Evolutionary conservation across 2,329 filamentous ascomycete species (phyloP), one percentile per base, ranked within the genome.

Genomic region (Xylariaceae sp.): DNA sequence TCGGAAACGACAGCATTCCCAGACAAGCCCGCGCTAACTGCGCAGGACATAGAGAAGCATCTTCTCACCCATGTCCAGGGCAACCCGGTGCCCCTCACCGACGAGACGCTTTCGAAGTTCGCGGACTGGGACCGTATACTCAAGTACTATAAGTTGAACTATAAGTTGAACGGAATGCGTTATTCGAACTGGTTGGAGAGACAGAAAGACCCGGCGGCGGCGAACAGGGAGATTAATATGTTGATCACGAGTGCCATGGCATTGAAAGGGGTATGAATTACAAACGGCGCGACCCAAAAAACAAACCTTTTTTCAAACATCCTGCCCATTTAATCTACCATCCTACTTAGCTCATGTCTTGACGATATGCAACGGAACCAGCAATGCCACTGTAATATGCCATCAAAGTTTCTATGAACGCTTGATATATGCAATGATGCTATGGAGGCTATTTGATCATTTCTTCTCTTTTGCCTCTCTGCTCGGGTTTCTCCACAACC

Each of bases 71-170:
- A 80, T 35, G 76, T 96, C 27, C 65, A 88, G 60, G 91, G 89
- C 8, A 76, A 74, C 0, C 70, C 77, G 1, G 68, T 80, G 0
- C 67, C 77, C 0, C 83, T 90, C 54, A 79, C 80, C 1, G 86
- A 95, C 64, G 79, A 79, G 3, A 76, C 75, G n/a, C 71, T 95
- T 26, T 69, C 72, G 0, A 65, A 70, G 0, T 72, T 82, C 30
- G 80, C 85, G 1, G 89, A 95, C 67, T 69, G 87, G 64, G 69
- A 75, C 27, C 86, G 84, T 66, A 80, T 96, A 34, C 83, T 82
- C 66, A 96, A 95, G 73, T 84, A 89, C 59, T 96, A 96, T 72
- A 95, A 95, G 70, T 73, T 96, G 32, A 87, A 87, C 59, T 19
- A 19, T 19, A 19, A 19, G 19, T 19, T 19, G 19, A 19, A 19